Conservation (phyloP, 768 basidiomycete species). For the Tylopilus intermedius region DNA sequence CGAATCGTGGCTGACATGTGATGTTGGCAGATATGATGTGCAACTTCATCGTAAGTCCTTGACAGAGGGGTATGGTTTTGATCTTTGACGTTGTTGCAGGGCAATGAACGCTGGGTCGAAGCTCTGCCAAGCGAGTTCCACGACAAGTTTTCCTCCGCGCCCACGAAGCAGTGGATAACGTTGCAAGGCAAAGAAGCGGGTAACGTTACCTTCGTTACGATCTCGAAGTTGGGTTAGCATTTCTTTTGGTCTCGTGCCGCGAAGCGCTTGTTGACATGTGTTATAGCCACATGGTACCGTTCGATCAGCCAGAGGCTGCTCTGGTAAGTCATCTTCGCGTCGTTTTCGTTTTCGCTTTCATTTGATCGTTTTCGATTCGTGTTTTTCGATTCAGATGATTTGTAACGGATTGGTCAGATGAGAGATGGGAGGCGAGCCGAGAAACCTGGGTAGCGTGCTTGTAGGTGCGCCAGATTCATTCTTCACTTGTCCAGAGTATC, state of each 20-base stretch:
- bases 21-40: conserved; percentile 72
- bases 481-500: too few species aligned
- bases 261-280: conserved; percentile 2
- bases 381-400: too few species aligned
- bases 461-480: too few species aligned
- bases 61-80: not conserved
- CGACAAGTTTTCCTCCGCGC: too few species aligned
- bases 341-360: too few species aligned
- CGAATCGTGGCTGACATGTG: conserved; percentile 13
- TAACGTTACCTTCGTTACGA: conserved; percentile 77
- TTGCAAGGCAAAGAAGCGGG: conserved; percentile 48
- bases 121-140: too few species aligned
- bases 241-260: not conserved
- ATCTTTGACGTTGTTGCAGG: too few species aligned
- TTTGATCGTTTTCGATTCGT: too few species aligned
- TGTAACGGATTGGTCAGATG: too few species aligned
- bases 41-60: conserved; percentile 61
- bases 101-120: too few species aligned
- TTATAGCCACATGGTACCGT: conserved; percentile 81
- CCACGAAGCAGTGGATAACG: conserved; percentile 25
- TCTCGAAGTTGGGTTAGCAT: conserved; percentile 76
- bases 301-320: conserved; percentile 84
- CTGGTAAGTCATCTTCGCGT: conserved; percentile 43
- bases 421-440: too few species aligned
- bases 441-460: too few species aligned